Base-by-base conservation (phyloP, 2,329 filamentous ascomycete genomes). In the Monosporascus sp. region DNA sequence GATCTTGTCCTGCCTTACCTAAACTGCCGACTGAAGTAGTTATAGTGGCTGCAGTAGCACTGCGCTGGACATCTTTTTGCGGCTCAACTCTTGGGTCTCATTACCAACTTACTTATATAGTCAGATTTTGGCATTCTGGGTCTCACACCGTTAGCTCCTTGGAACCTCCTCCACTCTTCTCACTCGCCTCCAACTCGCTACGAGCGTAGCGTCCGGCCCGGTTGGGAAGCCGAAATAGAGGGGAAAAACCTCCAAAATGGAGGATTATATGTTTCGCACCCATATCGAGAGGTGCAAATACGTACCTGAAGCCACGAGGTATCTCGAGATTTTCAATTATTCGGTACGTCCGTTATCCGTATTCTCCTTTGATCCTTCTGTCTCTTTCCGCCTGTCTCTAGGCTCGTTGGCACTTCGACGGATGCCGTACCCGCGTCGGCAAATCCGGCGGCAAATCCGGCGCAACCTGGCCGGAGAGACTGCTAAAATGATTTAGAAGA, bases 321-420 rank as follows among this genome's bases (percentile, higher is more conserved):
- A 81, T 63, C 58, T 84, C 24, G 78, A 84, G 64, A 79, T 83
- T 38, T 74, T 81, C 60, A 84, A 83, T 58, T 84, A 82, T 59
- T 77, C 80, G 63, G 81, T 83, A 65, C 57, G 77, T 64, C 17
- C 7, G 14, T 22, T 18, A 20, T n/a, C 15, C 17, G 47, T 38
- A 37, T 20, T 31, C 25, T 17, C 18, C 20, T 20, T 11, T 17
- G 14, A 8, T 24, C 11, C 6, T 46, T 17, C 17, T 24, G 1
- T 48, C 37, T 43, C 20, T 44, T 49, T 37, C 49, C 38, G 38
- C 22, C 43, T 53, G 22, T 25, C 37, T 41, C 38, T 18, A 22
- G 39, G 39, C 14, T 20, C n/a, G 1, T 44, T 44, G 3, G n/a
- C 20, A 24, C 41, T 20, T 7, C 43, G 20, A 14, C 35, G 24